Evolutionary conservation across 495 filamentous ascomycete species (phyloP), one percentile per base, ranked within the genome.

Genomic region (Elaphomyces granulatus): DNA sequence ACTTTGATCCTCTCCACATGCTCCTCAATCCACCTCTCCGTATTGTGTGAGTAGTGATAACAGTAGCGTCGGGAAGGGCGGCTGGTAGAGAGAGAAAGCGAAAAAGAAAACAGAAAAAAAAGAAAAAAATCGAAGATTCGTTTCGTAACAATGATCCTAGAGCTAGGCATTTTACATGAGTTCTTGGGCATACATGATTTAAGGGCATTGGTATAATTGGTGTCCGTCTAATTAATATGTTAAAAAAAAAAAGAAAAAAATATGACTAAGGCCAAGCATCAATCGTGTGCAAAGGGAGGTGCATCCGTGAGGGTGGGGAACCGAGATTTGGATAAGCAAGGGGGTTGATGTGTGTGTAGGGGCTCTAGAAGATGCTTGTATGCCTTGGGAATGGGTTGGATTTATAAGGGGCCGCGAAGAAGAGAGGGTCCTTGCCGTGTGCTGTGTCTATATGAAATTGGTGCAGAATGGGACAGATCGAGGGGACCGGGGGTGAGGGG

Each of bases 111-210:
- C n/a, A n/a, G n/a, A n/a, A n/a, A n/a, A n/a, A n/a, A n/a, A n/a
- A 12, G 23, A 28, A 28, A 28, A 28, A 12, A 28, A 12, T 6
- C 34, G 37, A 35, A 37, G 31, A 20, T 33, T 38, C 51, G 44
- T 41, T 63, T 64, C 55, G 55, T 64, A 51, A 49, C 51, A 53
- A 51, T 51, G 52, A 33, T 45, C 51, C 50, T 60, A 52, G 55
- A 50, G 53, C 54, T 43, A 48, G 49, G 54, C 56, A 49, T 50
- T n/a, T n/a, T 68, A 68, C 64, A 68, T 68, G 59, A 68, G 48
- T 63, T 61, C 54, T 63, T 51, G 52, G 64, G 62, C 61, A 63
- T 68, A 68, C 64, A 68, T 68, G 62, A 65, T 16, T 32, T 46
- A 41, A 36, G 21, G 47, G 50, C 43, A 54, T 57, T 55, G 56